A percentile compares a stretch with the other conserved stretches of the same genome.
Evolutionary conservation across 2,329 filamentous ascomycete genomes (phyloP).

Genomic region (Penicillium janthinellum): DNA sequence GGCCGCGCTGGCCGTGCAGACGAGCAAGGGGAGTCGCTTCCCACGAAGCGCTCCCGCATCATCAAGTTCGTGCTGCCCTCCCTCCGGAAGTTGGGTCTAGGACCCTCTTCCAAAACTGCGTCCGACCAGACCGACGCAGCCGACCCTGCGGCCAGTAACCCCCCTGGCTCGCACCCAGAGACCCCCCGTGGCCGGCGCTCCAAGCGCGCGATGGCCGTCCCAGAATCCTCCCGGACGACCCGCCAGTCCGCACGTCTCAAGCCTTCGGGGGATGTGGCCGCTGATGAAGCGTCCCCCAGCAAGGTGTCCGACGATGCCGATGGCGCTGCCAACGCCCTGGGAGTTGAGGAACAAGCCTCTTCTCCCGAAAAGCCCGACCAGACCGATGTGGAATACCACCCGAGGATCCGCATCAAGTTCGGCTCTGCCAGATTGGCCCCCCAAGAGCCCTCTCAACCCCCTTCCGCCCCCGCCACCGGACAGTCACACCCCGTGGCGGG

Average conservation of each 20-base stretch:
- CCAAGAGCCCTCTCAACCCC: neutral
- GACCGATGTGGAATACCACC: constrained; percentile 15
- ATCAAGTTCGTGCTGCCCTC: constrained; percentile 19
- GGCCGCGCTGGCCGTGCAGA: neutral
- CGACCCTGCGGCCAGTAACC: constrained; percentile 3
- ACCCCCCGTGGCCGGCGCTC: constrained; percentile 37
- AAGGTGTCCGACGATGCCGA: constrained; percentile 8
- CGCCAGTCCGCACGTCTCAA: constrained; percentile 40
- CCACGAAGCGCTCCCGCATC: constrained; percentile 18
- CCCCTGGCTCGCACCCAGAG: constrained; percentile 22
- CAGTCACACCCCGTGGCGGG: neutral
- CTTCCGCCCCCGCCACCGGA: constrained; percentile 2
- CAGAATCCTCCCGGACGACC: constrained; percentile 38
- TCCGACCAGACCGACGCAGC: constrained; percentile 14
- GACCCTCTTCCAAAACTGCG: neutral
- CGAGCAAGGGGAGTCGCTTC: constrained; percentile 5
- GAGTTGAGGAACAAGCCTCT: constrained; percentile 13
- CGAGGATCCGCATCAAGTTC: constrained; percentile 14
- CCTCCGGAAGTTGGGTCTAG: constrained; percentile 3
- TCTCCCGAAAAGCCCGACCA: constrained; percentile 3
- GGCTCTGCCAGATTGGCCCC: neutral
- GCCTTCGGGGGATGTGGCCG: constrained; percentile 22
- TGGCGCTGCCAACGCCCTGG: constrained; percentile 7
- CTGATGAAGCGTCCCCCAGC: constrained; percentile 19
- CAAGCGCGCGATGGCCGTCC: constrained; percentile 31